Conservation (phyloP, 768 basidiomycete genomes). For the Collybia sp. region DNA sequence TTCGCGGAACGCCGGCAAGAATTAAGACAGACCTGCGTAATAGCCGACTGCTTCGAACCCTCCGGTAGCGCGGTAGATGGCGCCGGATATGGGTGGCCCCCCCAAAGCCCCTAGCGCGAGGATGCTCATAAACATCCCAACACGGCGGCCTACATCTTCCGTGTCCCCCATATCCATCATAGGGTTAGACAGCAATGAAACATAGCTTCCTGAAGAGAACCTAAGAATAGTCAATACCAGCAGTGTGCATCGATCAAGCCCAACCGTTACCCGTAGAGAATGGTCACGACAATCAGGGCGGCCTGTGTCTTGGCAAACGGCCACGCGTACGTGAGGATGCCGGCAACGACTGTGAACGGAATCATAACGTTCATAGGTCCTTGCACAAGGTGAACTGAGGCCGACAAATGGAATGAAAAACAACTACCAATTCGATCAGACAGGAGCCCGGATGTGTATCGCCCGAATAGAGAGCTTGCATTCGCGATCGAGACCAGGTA, state of each 20-base stretch:
- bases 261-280: conserved; percentile 58
- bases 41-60: conserved; percentile 50
- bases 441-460: conserved; percentile 47
- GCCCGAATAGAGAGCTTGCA: conserved; percentile 57
- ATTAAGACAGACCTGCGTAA: conserved; percentile 40
- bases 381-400: conserved; percentile 13
- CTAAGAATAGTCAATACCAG: conserved; percentile 21
- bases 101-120: conserved; percentile 57
- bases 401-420: neutral
- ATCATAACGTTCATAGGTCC: conserved; percentile 69
- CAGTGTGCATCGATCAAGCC: neutral
- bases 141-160: conserved; percentile 57
- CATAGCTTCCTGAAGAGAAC: conserved; percentile 58
- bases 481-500: conserved; percentile 71
- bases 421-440: conserved; percentile 50
- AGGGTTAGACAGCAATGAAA: conserved; percentile 51
- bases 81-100: conserved; percentile 74
- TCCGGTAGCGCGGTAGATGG: conserved; percentile 49
- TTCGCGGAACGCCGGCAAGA: too few relatives aligned
- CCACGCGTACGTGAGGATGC: conserved; percentile 64
- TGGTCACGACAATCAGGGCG: conserved; percentile 44
- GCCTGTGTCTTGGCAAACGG: conserved; percentile 48
- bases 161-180: conserved; percentile 57
- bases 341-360: conserved; percentile 53
- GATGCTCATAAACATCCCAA: conserved; percentile 62